Base-by-base conservation (phyloP, 1,139 yeast species). In the Geotrichum klebahnii region DNA sequence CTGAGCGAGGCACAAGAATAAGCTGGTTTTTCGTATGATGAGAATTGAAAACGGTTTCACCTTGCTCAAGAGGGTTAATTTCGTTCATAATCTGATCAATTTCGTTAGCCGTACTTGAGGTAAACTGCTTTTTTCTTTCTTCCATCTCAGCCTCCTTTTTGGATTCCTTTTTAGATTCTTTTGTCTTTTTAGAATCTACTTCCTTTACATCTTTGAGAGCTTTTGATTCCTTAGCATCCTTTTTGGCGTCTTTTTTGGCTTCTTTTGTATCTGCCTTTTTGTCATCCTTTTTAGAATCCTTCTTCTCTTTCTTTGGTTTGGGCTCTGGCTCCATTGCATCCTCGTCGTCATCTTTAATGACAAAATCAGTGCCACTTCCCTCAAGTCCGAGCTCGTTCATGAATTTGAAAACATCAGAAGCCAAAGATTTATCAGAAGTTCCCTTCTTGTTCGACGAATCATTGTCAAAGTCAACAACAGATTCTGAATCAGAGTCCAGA, bases 351-450 rank as follows among this genome's bases (percentile, higher is more conserved):
- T 35, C 50, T 12, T 34, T 35, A n/a, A 35, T 34, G 9, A 40
- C 45, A 40, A 31, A 29, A 26, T 31, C 23, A 8, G 29, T 32
- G 10, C 33, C 32, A 8, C 39, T 26, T 8, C 46, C 41, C 28
- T 26, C 16, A 31, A 84, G 71, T 0, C 92, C 92, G 58, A 84
- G 76, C 26, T 74, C 76, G 55, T 78, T 77, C 77, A 84, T 78
- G 60, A 82, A 82, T 20, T 69, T 71, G 33, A 74, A 68, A 54
- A 84, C 69, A 53, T 83, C 92, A 34, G 70, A 64, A 3, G 72
- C 67, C 32, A 83, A 73, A 1, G 64, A 64, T 42, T 68, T 65
- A 53, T 80, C 87, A 14, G 61, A 59, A 12, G n/a, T n/a, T n/a
- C 37, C 42, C 20, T 61, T 66, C 14, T 61, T 67, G 34, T 55